phyloP scores from a whole-genome alignment of 2,329 filamentous ascomycete genomes.

The Venturia oleaginea region DNA sequence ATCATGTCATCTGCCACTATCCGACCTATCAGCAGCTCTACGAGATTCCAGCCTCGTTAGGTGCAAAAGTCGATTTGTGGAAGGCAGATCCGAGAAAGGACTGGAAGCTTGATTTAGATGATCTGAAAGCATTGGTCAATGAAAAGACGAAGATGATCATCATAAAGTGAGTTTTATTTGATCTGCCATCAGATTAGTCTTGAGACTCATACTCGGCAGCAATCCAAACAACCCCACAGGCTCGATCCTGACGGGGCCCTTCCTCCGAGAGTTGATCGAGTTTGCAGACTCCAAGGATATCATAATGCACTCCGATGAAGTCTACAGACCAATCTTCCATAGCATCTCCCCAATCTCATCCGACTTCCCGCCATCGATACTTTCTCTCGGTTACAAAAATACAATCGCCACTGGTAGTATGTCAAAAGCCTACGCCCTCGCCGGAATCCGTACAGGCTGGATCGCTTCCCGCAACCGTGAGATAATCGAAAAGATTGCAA shows the following conservation, averaged over 20 bases:
- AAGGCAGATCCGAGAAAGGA: conserved; percentile 53
- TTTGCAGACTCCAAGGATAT: conserved; percentile 56
- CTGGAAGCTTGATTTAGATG: conserved; percentile 58
- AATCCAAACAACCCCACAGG: conserved; percentile 83
- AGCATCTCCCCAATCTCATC: conserved; percentile 45
- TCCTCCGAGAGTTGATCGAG: conserved; percentile 52
- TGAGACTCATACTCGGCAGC: conserved; percentile 32
- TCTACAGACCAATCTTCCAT: conserved; percentile 78
- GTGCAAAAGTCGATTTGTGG: conserved; percentile 72
- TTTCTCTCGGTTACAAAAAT: conserved; percentile 63
- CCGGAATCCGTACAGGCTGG: conserved; percentile 78
- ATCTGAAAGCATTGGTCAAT: conserved; percentile 56
- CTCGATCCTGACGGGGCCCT: conserved; percentile 52
- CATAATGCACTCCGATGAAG: conserved; percentile 66
- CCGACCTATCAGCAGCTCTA: conserved; percentile 85
- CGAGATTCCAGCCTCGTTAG: conserved; percentile 61
- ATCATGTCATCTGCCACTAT: conserved; percentile 80
- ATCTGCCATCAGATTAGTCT: not conserved
- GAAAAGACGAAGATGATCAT: conserved; percentile 64
- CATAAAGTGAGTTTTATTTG: conserved; percentile 38
- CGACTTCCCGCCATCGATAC: conserved; percentile 56
- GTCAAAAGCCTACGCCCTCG: conserved; percentile 77
- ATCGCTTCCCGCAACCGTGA: conserved; percentile 55
- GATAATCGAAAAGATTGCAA: conserved; percentile 55
- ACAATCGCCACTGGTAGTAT: conserved; percentile 69